Evolutionary conservation across 139 green algal genomes (phyloP).

Genomic region (Yamagishiella unicocca): DNA sequence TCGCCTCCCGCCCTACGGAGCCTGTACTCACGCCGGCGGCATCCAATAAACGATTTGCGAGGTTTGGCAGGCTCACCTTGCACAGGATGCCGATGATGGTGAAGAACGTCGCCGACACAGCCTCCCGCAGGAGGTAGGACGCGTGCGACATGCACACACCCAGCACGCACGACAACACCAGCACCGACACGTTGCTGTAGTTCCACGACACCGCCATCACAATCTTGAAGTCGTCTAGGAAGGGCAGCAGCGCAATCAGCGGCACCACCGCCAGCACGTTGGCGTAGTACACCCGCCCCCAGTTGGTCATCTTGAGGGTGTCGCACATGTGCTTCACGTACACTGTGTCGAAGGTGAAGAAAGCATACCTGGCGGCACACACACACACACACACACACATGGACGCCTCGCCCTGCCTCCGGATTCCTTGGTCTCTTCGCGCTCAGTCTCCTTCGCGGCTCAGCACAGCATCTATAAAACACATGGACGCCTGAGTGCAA

Average conservation of each 20-base stretch:
- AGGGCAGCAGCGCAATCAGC: slow-evolving; percentile 38
- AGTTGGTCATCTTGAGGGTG: slow-evolving; percentile 79
- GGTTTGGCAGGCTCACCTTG: slow-evolving; percentile 70
- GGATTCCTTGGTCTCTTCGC: too few species aligned
- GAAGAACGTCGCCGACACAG: slow-evolving; percentile 82
- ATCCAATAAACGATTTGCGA: neutral
- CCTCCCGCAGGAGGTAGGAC: slow-evolving; percentile 76
- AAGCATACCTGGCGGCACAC: slow-evolving; percentile 56
- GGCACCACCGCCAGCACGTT: slow-evolving; percentile 60
- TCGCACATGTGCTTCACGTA: slow-evolving; percentile 85
- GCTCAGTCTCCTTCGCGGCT: too few species aligned
- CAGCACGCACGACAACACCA: slow-evolving; percentile 78
- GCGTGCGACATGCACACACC: slow-evolving; percentile 70
- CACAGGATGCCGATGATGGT: slow-evolving; percentile 91
- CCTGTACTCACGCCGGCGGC: too few species aligned
- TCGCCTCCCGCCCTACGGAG: neutral
- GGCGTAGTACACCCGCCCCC: slow-evolving; percentile 83
- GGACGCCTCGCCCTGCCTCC: too few species aligned
- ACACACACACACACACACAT: too few species aligned
- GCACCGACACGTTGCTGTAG: neutral
- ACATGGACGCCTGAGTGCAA: too few species aligned
- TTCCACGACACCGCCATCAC: slow-evolving; percentile 47
- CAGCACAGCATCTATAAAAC: too few species aligned
- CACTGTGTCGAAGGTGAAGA: slow-evolving; percentile 79
- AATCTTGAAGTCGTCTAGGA: slow-evolving; percentile 42